Conservation (phyloP, 257 asterid genomes). For the Solanum acaule region DNA sequence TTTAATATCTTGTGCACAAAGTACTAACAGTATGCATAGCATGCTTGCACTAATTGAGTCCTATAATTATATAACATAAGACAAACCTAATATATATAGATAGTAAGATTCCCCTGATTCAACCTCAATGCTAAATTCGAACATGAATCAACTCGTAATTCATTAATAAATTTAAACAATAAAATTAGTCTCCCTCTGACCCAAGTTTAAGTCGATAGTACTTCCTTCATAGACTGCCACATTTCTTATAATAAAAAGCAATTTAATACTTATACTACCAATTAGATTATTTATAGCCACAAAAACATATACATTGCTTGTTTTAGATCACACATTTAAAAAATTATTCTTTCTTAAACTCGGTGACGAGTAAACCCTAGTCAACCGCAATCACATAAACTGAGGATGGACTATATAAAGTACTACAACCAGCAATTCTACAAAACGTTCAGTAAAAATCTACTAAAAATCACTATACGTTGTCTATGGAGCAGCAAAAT, state of each 20-base stretch:
- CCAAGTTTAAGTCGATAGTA: background rate
- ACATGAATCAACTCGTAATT: background rate
- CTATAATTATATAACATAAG: background rate
- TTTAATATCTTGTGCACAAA: background rate
- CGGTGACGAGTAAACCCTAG: background rate
- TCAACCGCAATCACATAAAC: background rate
- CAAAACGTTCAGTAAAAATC: background rate
- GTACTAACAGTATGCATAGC: background rate
- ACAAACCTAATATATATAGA: background rate
- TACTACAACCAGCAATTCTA: background rate
- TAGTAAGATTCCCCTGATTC: background rate
- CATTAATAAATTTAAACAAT: background rate
- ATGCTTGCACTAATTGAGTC: background rate
- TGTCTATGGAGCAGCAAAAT: background rate
- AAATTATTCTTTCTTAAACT: background rate
- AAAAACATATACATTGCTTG: background rate
- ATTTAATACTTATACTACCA: background rate
- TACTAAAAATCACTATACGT: background rate
- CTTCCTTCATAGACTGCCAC: background rate
- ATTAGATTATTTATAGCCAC: background rate
- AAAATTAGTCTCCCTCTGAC: background rate
- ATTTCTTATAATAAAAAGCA: background rate
- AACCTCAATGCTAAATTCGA: background rate
- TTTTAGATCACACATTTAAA: background rate
- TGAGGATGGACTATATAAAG: background rate